Evolutionary conservation across 768 basidiomycete genomes (phyloP).

Genomic region (Boletus coccyginus): DNA sequence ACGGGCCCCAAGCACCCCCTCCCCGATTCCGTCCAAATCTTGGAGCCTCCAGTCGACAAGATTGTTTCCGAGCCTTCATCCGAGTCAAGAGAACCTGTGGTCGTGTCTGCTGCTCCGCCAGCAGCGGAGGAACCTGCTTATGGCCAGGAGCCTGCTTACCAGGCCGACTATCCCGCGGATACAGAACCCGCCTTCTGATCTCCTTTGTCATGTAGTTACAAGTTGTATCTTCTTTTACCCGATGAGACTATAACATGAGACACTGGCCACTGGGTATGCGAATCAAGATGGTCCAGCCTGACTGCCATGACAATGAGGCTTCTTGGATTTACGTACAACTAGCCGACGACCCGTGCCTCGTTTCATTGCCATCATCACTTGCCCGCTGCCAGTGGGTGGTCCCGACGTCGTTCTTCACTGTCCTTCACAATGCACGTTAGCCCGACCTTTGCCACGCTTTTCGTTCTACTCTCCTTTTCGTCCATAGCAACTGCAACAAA

Average conservation of each 20-base stretch:
- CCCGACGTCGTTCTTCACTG: neutral
- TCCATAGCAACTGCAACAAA: slow-evolving; percentile 2
- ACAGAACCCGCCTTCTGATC: slow-evolving; percentile 55
- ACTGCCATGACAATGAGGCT: neutral
- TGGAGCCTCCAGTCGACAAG: slow-evolving; percentile 90
- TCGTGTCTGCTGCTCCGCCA: slow-evolving; percentile 47
- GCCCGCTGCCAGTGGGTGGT: neutral
- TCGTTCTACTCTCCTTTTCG: slow-evolving; percentile 18
- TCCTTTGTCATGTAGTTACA: slow-evolving; percentile 17
- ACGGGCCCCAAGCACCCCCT: slow-evolving; percentile 90
- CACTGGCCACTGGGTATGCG: neutral
- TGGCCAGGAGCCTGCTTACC: slow-evolving; percentile 34
- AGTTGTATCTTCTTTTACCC: slow-evolving; percentile 8
- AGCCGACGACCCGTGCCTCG: too few species aligned
- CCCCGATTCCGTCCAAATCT: slow-evolving; percentile 89
- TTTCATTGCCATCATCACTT: neutral
- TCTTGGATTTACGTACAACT: slow-evolving; percentile 1
- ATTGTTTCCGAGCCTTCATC: slow-evolving; percentile 85
- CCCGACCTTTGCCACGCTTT: slow-evolving; percentile 8
- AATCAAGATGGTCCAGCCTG: neutral
- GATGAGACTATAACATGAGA: neutral
- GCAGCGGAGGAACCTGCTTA: slow-evolving; percentile 50
- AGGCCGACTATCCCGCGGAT: slow-evolving; percentile 43
- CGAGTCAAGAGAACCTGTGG: slow-evolving; percentile 75
- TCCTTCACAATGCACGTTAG: slow-evolving; percentile 20